Conservation (phyloP, 2,329 filamentous ascomycete genomes). For the Ceratocystiopsis brevicomis region DNA sequence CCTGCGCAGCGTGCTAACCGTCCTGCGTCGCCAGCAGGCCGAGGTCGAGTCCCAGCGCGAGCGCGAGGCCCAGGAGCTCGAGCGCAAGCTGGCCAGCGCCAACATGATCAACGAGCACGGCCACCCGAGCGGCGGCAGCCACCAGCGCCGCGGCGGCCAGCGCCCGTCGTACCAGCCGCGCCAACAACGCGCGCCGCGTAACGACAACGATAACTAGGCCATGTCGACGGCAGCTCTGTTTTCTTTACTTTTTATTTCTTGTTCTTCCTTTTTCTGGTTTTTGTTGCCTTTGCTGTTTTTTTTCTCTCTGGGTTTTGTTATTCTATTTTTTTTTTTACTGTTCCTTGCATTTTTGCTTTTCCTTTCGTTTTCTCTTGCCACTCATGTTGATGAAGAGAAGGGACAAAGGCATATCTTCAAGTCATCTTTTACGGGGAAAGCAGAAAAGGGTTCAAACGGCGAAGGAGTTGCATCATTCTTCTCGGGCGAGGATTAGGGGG, state of each 20-base stretch:
- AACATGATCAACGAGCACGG: slow-evolving; percentile 14
- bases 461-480: no score
- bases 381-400: background rate
- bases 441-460: no score
- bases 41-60: slow-evolving; percentile 61
- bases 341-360: background rate
- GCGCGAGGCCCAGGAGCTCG: slow-evolving; percentile 52
- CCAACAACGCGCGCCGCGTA: slow-evolving; percentile 22
- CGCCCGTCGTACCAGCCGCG: slow-evolving; percentile 6
- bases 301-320: background rate
- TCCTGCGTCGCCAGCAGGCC: slow-evolving; percentile 64
- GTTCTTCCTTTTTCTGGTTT: background rate
- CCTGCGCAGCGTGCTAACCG: slow-evolving; percentile 56
- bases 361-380: no score
- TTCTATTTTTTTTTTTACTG: background rate
- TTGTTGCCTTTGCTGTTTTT: background rate
- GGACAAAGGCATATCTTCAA: no score
- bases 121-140: slow-evolving; percentile 1
- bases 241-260: background rate
- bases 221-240: background rate
- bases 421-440: no score
- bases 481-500: no score
- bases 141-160: slow-evolving; percentile 7
- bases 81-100: slow-evolving; percentile 33
- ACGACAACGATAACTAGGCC: slow-evolving; percentile 33